Base-by-base conservation (phyloP, 2,329 filamentous ascomycete genomes). In the Cladosporium sp. region DNA sequence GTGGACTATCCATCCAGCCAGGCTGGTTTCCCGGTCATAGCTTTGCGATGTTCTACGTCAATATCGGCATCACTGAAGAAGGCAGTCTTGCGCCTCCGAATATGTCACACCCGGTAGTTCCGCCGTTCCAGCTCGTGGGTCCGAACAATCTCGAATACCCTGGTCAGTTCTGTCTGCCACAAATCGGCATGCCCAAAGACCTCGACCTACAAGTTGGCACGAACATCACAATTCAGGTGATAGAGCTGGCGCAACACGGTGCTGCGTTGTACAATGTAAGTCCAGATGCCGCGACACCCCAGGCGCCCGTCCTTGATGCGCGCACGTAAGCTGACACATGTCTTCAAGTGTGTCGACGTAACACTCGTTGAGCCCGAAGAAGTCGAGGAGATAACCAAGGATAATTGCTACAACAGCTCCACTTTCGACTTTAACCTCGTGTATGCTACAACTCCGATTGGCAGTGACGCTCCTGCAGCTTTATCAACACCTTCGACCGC, bases 21-120 rank as follows among this genome's bases (percentile, higher is more conserved):
- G 95, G 94, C 74, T 98, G 95, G 95, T 97, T 97, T 82, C 88
- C 89, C 66, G 95, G 95, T 69, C 95, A 98, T 78, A 78, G 86
- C 40, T 89, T 87, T 6, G 94, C 93, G 21, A 86, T 92, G 72
- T 85, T 97, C 76, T 97, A 96, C 80, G 83, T 98, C 80, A 98
- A 98, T 81, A 84, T 98, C 64, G 95, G 95, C 70, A 88, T 93
- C n/a, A n/a, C n/a, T n/a, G n/a, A n/a, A n/a, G n/a, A n/a, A n/a
- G n/a, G n/a, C n/a, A n/a, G n/a, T n/a, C n/a, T n/a, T n/a, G n/a
- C n/a, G n/a, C n/a, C n/a, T n/a, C n/a, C n/a, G n/a, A n/a, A n/a
- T n/a, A n/a, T 96, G 89, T 96, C 92, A 69, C 87, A 90, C 76
- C 83, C 88, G 26, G 95, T 97, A 86, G 80, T 94, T 1, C 82